Evolutionary conservation across 2,329 filamentous ascomycete genomes (phyloP).

Genomic region (Diplocarpon rosae): DNA sequence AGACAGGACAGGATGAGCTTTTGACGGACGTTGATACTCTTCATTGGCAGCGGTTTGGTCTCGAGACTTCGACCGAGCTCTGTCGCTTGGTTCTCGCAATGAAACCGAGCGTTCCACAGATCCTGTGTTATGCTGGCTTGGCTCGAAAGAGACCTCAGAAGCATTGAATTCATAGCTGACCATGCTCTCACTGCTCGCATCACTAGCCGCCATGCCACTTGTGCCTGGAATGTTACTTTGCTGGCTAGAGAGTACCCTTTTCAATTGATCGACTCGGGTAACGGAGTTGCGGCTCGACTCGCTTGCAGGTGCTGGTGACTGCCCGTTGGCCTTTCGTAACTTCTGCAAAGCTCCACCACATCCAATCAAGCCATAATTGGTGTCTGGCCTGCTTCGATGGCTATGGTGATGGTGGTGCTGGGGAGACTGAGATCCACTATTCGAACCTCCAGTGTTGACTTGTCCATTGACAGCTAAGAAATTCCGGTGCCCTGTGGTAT

Average conservation of each 20-base stretch:
- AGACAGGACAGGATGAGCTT: constrained; percentile 16
- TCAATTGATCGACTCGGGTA: constrained; percentile 53
- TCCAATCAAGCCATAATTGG: constrained; percentile 24
- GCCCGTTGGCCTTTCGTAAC: constrained; percentile 42
- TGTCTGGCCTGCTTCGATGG: constrained; percentile 21
- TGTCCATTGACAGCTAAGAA: constrained; percentile 49
- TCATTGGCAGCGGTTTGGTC: constrained; percentile 17
- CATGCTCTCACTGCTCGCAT: constrained; percentile 54
- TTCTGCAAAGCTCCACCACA: constrained; percentile 31
- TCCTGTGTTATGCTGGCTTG: constrained; percentile 13
- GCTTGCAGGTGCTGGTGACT: constrained; percentile 34
- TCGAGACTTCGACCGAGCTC: constrained; percentile 24
- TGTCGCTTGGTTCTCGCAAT: constrained; percentile 18
- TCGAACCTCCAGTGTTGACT: constrained; percentile 30
- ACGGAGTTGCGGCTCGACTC: constrained; percentile 39
- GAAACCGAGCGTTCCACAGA: constrained; percentile 21
- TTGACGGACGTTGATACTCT: constrained; percentile 17
- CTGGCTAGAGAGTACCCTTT: constrained; percentile 47
- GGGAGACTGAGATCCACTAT: constrained; percentile 33
- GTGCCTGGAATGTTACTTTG: constrained; percentile 27
- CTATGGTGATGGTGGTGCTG: constrained; percentile 28
- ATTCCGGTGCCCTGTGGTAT: constrained; percentile 33
- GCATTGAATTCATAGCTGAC: constrained; percentile 57
- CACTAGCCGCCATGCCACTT: constrained; percentile 35
- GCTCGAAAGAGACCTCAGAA: constrained; percentile 55